Evolutionary conservation across 1,284 basidiomycete genomes (phyloP).

Genomic region (Sporisorium graminicola): DNA sequence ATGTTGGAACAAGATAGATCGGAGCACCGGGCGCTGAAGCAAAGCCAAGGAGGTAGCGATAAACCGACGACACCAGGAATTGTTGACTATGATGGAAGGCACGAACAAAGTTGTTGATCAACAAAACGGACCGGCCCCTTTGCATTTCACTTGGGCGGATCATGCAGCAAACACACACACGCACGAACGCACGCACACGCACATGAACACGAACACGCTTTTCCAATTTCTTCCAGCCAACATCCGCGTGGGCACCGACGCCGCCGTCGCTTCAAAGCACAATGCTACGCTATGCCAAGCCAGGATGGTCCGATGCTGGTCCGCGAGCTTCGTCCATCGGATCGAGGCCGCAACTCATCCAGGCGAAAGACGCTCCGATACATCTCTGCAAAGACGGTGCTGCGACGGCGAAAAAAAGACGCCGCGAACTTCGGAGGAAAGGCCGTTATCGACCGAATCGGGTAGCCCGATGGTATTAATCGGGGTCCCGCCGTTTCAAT

Average conservation of each 20-base stretch:
- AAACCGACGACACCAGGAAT: neutral
- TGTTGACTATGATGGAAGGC: slow-evolving; percentile 1
- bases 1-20: neutral
- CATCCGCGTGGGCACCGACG: neutral
- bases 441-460: neutral
- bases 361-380: neutral
- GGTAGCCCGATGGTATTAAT: neutral
- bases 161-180: neutral
- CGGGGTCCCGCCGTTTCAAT: neutral
- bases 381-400: neutral
- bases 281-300: neutral
- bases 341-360: neutral
- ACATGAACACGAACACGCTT: slow-evolving; percentile 1
- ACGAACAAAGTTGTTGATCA: neutral
- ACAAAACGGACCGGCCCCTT: neutral
- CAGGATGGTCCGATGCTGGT: neutral
- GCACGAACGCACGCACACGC: slow-evolving; percentile 4
- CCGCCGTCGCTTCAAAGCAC: neutral
- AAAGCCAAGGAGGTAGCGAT: neutral
- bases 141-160: neutral
- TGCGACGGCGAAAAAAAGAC: neutral
- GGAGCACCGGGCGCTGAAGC: too few relatives aligned
- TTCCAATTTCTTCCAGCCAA: slow-evolving; percentile 6
- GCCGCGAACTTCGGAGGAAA: neutral
- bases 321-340: neutral